Base-by-base conservation (phyloP, 768 basidiomycete genomes). In the Xerocomellus dryophilus region DNA sequence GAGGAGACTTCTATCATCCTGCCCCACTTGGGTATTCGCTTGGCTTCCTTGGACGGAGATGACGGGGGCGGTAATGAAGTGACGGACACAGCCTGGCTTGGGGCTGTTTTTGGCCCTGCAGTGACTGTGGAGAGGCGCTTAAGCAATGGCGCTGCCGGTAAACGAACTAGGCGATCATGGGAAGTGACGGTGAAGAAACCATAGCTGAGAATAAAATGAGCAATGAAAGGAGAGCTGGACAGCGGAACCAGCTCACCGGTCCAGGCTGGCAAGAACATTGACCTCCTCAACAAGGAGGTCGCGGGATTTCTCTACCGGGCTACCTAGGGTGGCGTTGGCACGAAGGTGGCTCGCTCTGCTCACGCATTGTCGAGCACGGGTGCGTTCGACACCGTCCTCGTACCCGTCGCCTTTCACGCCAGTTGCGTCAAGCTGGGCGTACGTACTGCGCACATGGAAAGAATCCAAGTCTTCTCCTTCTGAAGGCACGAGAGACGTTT, bases 381-480 rank as follows among this genome's bases (percentile, higher is more conserved):
- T 98, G 35, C 93, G 84, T 72, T 98, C 96, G 7, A 96, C 80
- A 35, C 96, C 96, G 60, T 96, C 93, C 62, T 93, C 90, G 71
- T 85, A 92, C 0, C 96, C 96, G 66, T 98, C 96, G 3, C 95
- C 94, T 65, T 84, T 88, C 35, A 98, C 95, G n/a, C 96, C 96
- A 40, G 81, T 81, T 10, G 81, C 74, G 45, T 98, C 93, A n/a
- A 98, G 78, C 58, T 90, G 82, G 0, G 94, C 96, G 66, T 98
- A 95, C 1, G 90, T 92, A 55, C 79, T 86, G 38, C 92, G 81
- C 7, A 95, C 88, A 68, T 90, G 86, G 61, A 89, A 89, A 7
- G 86, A 81, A 66, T 93, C 91, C 51, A 82, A 66, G 61, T 93
- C 91, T 68, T 93, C 91, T 25, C 86, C 87, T 60, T 85, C 85